phyloP scores from a whole-genome alignment of 768 basidiomycete species.

The Sistotremastrum niveocremeum region DNA sequence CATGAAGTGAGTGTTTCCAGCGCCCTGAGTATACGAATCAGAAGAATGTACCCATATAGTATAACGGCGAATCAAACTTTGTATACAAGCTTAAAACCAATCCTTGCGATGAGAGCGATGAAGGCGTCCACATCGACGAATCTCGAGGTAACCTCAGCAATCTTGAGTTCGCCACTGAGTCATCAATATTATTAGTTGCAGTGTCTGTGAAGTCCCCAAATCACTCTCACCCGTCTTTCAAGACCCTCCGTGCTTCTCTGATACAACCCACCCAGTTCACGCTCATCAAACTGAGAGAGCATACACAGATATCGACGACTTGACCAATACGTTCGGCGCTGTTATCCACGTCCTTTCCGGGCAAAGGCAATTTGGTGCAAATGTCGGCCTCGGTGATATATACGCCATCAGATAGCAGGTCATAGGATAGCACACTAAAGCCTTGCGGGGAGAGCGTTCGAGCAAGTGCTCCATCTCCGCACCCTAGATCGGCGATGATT shows the following conservation, averaged over 20 bases:
- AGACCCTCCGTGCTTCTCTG: conserved; percentile 77
- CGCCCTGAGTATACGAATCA: conserved; percentile 40
- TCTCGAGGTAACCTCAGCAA: conserved; percentile 84
- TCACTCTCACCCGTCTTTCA: conserved; percentile 62
- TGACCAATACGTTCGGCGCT: conserved; percentile 40
- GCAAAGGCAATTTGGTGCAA: conserved; percentile 65
- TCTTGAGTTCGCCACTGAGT: conserved; percentile 62
- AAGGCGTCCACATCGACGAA: conserved; percentile 61
- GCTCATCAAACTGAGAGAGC: conserved; percentile 93
- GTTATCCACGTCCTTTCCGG: conserved; percentile 42
- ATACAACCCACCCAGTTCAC: conserved; percentile 91
- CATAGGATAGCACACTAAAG: conserved; percentile 60
- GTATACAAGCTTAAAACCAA: conserved; percentile 60
- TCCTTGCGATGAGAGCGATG: conserved; percentile 38
- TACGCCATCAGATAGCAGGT: conserved; percentile 58
- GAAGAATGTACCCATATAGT: not conserved
- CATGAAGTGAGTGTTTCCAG: conserved; percentile 73
- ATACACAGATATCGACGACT: conserved; percentile 83
- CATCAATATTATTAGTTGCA: conserved; percentile 5
- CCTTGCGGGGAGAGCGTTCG: conserved; percentile 57
- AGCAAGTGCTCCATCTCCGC: conserved; percentile 87
- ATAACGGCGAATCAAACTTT: conserved; percentile 35
- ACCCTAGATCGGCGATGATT: conserved; percentile 86
- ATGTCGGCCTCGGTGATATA: conserved; percentile 89
- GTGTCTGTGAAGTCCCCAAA: conserved; percentile 1